Evolutionary conservation across 1,284 basidiomycete species (phyloP), one percentile per base, ranked within the genome.

Genomic region (Sporisorium graminicola): DNA sequence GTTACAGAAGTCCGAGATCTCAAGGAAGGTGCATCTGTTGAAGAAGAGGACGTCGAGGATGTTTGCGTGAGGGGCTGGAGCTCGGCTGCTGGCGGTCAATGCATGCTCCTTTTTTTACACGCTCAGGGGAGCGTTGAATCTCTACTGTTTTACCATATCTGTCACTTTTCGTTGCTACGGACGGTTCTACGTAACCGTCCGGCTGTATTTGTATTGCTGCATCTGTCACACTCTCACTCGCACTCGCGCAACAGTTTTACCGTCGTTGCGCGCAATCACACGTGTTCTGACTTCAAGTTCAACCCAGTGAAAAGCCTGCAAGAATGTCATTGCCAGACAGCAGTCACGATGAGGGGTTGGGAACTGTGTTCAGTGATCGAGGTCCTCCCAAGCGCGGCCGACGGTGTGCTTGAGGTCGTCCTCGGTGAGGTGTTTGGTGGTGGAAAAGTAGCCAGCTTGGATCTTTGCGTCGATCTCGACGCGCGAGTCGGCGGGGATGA

Each of bases 351-450:
- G n/a, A n/a, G n/a, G 16, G 2, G 18, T 5, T 5, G 37, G 9
- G 40, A 16, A 31, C 5, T 20, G n/a, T n/a, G 8, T 2, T 54
- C n/a, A 77, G 40, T 77, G 75, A 51, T 77, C 71, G 44, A 77
- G 42, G 51, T 87, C 86, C 86, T 88, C 93, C 94, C 94, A 95
- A 20, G 92, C 90, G 60, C 94, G 88, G 0, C 95, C 95, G 5
- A 95, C 93, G 0, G 94, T 79, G 26, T 69, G 42, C 46, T 59
- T 65, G 26, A 82, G 59, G 33, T 82, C 79, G 13, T 65, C 75
- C 46, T 78, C 77, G 0, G 75, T 80, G 12, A 81, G 44, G 26
- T 68, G 69, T 52, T 80, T 78, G 4, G 73, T 72, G 7, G 56
- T 44, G 16, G 62, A 68, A 61, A 77, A 82, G 75, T 82, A 82